Base-by-base conservation (phyloP, 2,329 filamentous ascomycete genomes). In the Arthrobotrys sphaeroides region DNA sequence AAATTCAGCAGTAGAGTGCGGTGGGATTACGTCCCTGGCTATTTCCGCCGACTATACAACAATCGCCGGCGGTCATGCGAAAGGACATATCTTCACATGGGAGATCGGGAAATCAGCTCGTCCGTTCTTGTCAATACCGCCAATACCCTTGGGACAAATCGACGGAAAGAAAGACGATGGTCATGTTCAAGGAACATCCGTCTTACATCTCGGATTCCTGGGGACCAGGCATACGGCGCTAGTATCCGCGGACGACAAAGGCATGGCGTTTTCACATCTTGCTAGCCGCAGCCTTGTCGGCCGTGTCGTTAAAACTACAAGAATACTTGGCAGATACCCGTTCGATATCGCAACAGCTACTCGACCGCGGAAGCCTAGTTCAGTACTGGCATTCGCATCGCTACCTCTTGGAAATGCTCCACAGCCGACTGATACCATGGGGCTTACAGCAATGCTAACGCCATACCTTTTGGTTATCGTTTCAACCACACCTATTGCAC, bases 181-280 rank as follows among this genome's bases (percentile, higher is more conserved):
- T 0, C 95, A 99, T 83, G 84, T 95, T 18, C 86, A 89, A 4
- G 91, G 90, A 74, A 89, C 90, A 31, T 87, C 92, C 2, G 88
- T 99, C 47, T 89, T 95, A 5, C 94, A 99, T 82, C 83, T 99
- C n/a, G 95, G 94, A 0, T 99, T 99, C 81, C 85, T 99, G 4
- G 95, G 94, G 5, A 97, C 92, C 2, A 88, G 96, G 73, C 94
- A 95, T 80, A 99, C 95, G 12, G 95, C 96, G 2, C 85, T 99
- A 3, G 94, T 98, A 9, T 99, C 95, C 2, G 95, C 95, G 1
- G 94, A 99, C 82, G 92, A 96, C 80, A 89, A 89, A 55, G 95
- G 96, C 18, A 99, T 99, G 96, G 94, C 95, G 0, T 99, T 99
- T 82, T 97, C 95, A 2, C 96, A 99, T 83, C 87, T 99, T 7